These are phyloP conservation scores for Echium plantagineum DNA, from an alignment of 257 asterid species.

Conservation along the genomic window DNA sequence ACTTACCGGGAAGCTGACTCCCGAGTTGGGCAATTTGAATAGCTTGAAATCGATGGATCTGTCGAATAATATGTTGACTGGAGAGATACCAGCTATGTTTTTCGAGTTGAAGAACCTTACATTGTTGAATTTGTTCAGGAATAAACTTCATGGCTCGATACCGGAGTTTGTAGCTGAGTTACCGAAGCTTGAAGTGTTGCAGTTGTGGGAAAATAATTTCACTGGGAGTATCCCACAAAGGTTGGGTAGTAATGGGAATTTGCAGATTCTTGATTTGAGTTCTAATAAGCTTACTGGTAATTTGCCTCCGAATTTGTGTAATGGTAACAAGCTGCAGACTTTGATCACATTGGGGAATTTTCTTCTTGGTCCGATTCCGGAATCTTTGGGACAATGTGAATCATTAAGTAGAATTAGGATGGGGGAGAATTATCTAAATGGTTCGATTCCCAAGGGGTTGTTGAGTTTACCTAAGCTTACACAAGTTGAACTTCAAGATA, in stretches of 20 bases:
- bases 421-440: slow-evolving; percentile 85
- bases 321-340: slow-evolving; percentile 52
- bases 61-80: slow-evolving; percentile 64
- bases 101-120: slow-evolving; percentile 58
- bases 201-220: slow-evolving; percentile 91
- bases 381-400: slow-evolving; percentile 58
- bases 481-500: slow-evolving; percentile 84
- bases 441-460: slow-evolving; percentile 71
- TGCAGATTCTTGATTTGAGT: slow-evolving; percentile 61
- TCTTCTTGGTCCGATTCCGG: slow-evolving; percentile 75
- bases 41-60: slow-evolving; percentile 86
- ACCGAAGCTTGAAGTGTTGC: slow-evolving; percentile 74
- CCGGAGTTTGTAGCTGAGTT: slow-evolving; percentile 73
- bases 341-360: slow-evolving; percentile 75
- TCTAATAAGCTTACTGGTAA: slow-evolving; percentile 84
- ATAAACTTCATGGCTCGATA: slow-evolving; percentile 79
- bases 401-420: slow-evolving; percentile 68
- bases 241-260: slow-evolving; percentile 60
- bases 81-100: slow-evolving; percentile 65
- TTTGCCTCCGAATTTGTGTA: slow-evolving; percentile 61
- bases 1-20: slow-evolving; percentile 52
- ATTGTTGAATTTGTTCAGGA: slow-evolving; percentile 71
- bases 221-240: slow-evolving; percentile 77
- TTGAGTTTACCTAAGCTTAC: slow-evolving; percentile 65
- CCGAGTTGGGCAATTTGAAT: slow-evolving; percentile 62